A percentile compares a stretch with the other conserved stretches of the same genome.
Conservation (phyloP, 208 protist species). For the Trypanosoma avium region DNA sequence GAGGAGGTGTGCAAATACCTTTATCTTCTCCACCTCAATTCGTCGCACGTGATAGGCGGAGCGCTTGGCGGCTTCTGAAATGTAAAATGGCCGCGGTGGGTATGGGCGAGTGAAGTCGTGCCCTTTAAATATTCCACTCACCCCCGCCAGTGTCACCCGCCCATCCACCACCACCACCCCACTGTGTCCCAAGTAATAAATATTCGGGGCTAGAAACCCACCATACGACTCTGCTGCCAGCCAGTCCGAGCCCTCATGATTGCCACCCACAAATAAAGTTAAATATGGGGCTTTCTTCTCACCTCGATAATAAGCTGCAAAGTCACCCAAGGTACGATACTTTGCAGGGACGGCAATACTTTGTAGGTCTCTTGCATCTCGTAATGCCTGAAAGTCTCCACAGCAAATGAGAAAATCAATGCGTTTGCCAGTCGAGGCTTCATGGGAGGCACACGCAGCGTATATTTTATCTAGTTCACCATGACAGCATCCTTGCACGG, state of each 20-base stretch:
- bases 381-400: slow-evolving; percentile 97
- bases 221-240: slow-evolving; percentile 94
- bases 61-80: slow-evolving; percentile 49
- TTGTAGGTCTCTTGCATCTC: slow-evolving; percentile 91
- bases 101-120: slow-evolving; percentile 77
- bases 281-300: slow-evolving; percentile 92
- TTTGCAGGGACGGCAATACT: slow-evolving; percentile 96
- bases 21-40: slow-evolving; percentile 87
- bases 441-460: slow-evolving; percentile 73
- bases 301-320: slow-evolving; percentile 95
- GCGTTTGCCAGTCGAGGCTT: slow-evolving; percentile 69
- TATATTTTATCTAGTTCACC: slow-evolving; percentile 98
- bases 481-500: slow-evolving; percentile 97
- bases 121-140: slow-evolving; percentile 91
- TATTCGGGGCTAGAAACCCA: slow-evolving; percentile 97
- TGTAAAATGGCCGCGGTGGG: slow-evolving; percentile 63
- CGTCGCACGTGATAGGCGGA: slow-evolving; percentile 85
- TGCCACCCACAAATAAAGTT: slow-evolving; percentile 99
- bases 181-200: slow-evolving; percentile 97
- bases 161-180: slow-evolving; percentile 91
- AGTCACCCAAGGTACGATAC: slow-evolving; percentile 93
- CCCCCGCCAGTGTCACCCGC: slow-evolving; percentile 59
- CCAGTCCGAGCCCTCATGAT: slow-evolving; percentile 98
- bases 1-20: slow-evolving; percentile 35
- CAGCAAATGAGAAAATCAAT: slow-evolving; percentile 98